Evolutionary conservation across 805 yeast genomes (phyloP).

Genomic region (Blastobotrys parvus): DNA sequence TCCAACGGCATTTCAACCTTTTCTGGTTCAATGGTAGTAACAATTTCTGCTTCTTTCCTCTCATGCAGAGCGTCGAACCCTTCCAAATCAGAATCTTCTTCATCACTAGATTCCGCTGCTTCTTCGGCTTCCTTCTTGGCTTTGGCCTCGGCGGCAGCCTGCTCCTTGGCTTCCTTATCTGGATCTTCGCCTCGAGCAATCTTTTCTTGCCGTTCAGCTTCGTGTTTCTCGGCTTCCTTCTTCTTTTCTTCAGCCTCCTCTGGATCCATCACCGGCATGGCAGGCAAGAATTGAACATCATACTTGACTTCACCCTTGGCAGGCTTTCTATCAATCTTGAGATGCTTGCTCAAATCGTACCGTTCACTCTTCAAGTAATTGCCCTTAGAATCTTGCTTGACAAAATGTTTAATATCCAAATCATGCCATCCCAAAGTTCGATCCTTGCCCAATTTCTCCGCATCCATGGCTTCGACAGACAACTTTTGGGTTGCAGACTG

Average conservation of each 20-base stretch:
- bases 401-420: slow-evolving; percentile 55
- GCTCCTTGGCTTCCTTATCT: slow-evolving; percentile 10
- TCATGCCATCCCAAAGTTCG: slow-evolving; percentile 81
- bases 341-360: slow-evolving; percentile 29
- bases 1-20: slow-evolving; percentile 46
- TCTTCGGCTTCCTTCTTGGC: slow-evolving; percentile 6
- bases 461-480: slow-evolving; percentile 88
- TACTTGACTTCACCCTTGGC: slow-evolving; percentile 75
- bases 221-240: slow-evolving; percentile 33
- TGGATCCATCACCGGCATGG: slow-evolving; percentile 67
- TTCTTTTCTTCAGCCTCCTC: slow-evolving; percentile 59
- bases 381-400: slow-evolving; percentile 55
- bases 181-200: slow-evolving; percentile 14
- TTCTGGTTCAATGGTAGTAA: slow-evolving; percentile 22
- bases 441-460: slow-evolving; percentile 69
- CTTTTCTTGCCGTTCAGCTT: slow-evolving; percentile 20
- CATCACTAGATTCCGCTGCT: slow-evolving; percentile 15
- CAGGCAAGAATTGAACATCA: slow-evolving; percentile 74
- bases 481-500: slow-evolving; percentile 76
- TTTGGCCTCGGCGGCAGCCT: slow-evolving; percentile 23
- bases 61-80: slow-evolving; percentile 29
- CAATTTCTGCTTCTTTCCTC: slow-evolving; percentile 28
- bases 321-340: slow-evolving; percentile 60
- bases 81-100: slow-evolving; percentile 28
- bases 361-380: slow-evolving; percentile 31